These are phyloP conservation scores for Helotiales sp. DNA, from an alignment of 2,329 filamentous ascomycete species.

Conservation along the genomic window DNA sequence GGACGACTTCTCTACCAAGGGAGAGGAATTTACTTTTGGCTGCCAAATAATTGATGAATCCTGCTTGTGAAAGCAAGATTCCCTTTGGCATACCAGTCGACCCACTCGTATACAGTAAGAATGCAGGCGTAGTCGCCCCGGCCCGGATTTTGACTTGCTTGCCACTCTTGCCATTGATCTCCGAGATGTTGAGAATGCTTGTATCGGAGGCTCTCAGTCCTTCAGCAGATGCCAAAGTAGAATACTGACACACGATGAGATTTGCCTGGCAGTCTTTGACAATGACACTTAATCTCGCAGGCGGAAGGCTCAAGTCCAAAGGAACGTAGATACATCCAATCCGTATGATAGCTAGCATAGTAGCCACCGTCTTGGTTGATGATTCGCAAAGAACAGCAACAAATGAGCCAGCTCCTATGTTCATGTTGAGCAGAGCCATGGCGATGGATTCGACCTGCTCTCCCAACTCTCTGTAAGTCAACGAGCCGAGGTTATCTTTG, in stretches of 20 bases:
- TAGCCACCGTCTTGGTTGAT: not conserved
- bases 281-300: not conserved
- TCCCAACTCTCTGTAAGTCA: slow-evolving; percentile 35
- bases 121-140: not conserved
- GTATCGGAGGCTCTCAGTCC: no score
- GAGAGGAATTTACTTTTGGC: not conserved
- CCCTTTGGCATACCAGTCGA: slow-evolving; percentile 28
- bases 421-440: slow-evolving; percentile 21
- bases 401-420: not conserved
- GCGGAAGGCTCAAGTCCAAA: not conserved
- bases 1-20: not conserved
- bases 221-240: not conserved
- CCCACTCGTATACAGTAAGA: slow-evolving; percentile 22
- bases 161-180: not conserved
- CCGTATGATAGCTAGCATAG: slow-evolving; percentile 7
- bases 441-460: slow-evolving; percentile 45
- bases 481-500: slow-evolving; percentile 14
- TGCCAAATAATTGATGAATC: slow-evolving; percentile 13
- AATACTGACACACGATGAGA: not conserved
- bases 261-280: not conserved
- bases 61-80: slow-evolving; percentile 18
- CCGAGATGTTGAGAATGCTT: not conserved
- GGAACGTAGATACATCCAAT: slow-evolving; percentile 4
- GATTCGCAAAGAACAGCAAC: slow-evolving; percentile 7
- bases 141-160: not conserved